Conservation (phyloP, 73 alveolate genomes). For the Symbiodinium pilosum region DNA sequence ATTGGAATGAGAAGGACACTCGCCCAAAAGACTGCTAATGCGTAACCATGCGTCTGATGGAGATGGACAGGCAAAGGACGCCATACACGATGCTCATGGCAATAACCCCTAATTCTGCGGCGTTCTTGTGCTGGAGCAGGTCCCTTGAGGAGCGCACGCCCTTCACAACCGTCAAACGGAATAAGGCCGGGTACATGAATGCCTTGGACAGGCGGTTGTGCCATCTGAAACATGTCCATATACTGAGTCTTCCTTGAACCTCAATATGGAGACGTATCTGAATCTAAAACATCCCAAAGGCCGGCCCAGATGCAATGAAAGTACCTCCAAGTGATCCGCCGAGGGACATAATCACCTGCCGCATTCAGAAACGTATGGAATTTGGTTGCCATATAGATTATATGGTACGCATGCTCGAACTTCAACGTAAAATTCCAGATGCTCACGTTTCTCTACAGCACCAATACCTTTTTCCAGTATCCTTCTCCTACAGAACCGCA, state of each 20-base stretch:
- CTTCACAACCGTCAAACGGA: conserved; percentile 55
- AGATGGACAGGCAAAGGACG: conserved; percentile 35
- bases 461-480: too few species aligned
- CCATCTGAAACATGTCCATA: neutral
- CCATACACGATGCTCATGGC: conserved; percentile 62
- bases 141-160: neutral
- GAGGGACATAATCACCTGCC: conserved; percentile 69
- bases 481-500: too few species aligned
- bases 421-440: too few species aligned
- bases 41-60: neutral
- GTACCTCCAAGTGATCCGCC: conserved; percentile 85
- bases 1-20: too few species aligned
- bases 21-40: too few species aligned
- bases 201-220: too few species aligned
- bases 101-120: neutral
- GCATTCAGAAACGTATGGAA: too few species aligned
- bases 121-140: neutral
- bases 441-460: too few species aligned
- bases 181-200: conserved; percentile 53
- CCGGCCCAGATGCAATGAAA: conserved; percentile 61
- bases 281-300: neutral
- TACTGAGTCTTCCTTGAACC: neutral
- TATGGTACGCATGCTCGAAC: too few species aligned
- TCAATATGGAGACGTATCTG: neutral
- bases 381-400: too few species aligned